Evolutionary conservation across 768 basidiomycete genomes (phyloP).

Genomic region (Leccinellum rugosiceps): DNA sequence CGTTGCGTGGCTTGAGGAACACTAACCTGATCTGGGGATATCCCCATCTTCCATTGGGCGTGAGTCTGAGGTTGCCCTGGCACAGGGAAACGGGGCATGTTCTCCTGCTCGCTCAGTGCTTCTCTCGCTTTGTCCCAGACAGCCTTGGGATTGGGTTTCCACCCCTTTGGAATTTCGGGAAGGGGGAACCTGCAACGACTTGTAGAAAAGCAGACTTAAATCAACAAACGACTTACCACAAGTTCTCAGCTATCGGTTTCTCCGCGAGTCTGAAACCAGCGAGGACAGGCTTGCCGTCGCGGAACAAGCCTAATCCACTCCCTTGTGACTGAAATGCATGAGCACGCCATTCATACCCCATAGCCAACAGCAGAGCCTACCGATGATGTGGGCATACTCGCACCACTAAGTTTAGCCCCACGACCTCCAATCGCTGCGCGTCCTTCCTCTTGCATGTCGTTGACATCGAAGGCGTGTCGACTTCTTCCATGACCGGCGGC

Average conservation of each 20-base stretch:
- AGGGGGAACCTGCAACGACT: slow-evolving; percentile 65
- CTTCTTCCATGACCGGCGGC: slow-evolving; percentile 35
- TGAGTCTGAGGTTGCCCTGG: slow-evolving; percentile 34
- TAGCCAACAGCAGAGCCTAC: slow-evolving; percentile 7
- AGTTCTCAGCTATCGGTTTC: slow-evolving; percentile 65
- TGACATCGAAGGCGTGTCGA: slow-evolving; percentile 63
- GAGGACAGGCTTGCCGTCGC: slow-evolving; percentile 71
- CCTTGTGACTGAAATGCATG: slow-evolving; percentile 20
- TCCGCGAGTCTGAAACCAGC: slow-evolving; percentile 72
- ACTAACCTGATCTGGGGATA: slow-evolving; percentile 73
- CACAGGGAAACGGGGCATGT: slow-evolving; percentile 23
- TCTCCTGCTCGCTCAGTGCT: slow-evolving; percentile 43
- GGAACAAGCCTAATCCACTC: slow-evolving; percentile 42
- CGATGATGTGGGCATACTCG: neutral
- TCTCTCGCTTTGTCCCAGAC: slow-evolving; percentile 60
- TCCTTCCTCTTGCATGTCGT: slow-evolving; percentile 64
- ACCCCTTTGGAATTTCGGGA: slow-evolving; percentile 77
- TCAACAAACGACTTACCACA: slow-evolving; percentile 47
- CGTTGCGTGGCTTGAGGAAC: neutral
- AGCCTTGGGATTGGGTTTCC: slow-evolving; percentile 80
- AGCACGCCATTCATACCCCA: neutral
- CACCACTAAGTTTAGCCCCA: slow-evolving; percentile 7
- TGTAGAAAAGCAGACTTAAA: slow-evolving; percentile 17
- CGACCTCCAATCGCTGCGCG: slow-evolving; percentile 42
- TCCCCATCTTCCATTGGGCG: slow-evolving; percentile 53